phyloP scores from a whole-genome alignment of 345 rosid species.

The Excoecaria cochinchinensis region DNA sequence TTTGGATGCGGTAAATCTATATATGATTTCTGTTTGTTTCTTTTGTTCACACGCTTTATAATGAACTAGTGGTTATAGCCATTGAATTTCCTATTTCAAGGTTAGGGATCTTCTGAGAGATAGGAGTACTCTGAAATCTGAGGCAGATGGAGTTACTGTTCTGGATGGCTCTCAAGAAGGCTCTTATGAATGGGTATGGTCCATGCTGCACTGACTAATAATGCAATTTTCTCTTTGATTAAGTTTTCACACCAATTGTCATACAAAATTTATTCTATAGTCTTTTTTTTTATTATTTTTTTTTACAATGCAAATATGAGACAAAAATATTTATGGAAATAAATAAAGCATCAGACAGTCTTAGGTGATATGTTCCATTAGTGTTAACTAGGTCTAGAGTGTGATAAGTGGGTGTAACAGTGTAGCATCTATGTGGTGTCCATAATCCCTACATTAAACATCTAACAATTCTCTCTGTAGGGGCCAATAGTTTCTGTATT shows the following conservation, averaged over 20 bases:
- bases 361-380: neutral
- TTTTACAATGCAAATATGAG: neutral
- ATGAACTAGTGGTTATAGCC: conserved; percentile 2
- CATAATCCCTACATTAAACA: neutral
- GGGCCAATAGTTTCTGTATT: neutral
- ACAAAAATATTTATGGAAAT: neutral
- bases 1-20: conserved; percentile 65
- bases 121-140: conserved; percentile 68
- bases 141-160: conserved; percentile 61
- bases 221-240: neutral
- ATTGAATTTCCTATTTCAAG: conserved; percentile 38
- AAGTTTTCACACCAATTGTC: neutral
- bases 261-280: neutral
- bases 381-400: neutral
- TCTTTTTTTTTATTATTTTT: neutral
- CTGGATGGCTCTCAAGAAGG: conserved; percentile 98
- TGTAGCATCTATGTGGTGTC: neutral
- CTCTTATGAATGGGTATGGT: conserved; percentile 94
- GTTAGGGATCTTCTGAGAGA: conserved; percentile 81
- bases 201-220: conserved; percentile 20
- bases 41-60: conserved; percentile 16
- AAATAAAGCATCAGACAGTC: neutral
- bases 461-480: neutral
- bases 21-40: conserved; percentile 8
- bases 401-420: neutral